Base-by-base conservation (phyloP, 345 rosid genomes). In the Syzygium aqueum region DNA sequence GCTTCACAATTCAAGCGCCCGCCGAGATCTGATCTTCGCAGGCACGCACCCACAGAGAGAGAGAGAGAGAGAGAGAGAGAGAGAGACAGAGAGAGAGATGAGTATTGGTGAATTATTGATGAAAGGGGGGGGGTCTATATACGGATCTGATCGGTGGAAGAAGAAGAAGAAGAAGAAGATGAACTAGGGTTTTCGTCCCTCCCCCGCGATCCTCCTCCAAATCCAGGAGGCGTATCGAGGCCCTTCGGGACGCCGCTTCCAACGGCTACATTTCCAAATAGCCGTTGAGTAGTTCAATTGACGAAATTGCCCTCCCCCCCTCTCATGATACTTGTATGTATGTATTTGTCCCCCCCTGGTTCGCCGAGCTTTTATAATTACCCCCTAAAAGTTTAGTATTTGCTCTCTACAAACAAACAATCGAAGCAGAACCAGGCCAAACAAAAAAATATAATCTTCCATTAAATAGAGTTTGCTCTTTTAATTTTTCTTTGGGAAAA, bases 261-360 rank as follows among this genome's bases (percentile, higher is more conserved):
- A 87, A 87, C 89, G 86, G 89, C 87, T 85, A 83, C 6, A 16
- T 53, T 37, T 54, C 30, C 9, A 82, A 30, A 11, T 87, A 86
- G 89, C 86, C 91, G 91, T 87, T 89, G 88, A 49, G 56, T 2
- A 51, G n/a, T 56, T 43, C 14, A 13, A 27, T 83, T 86, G 89
- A 84, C 91, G 84, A 87, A 40, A 52, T 33, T 84, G 85, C 57
- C 87, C 91, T 67, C 46, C 30, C 77, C 22, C 77, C 43, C 25
- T 27, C 5, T 23, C 12, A 9, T 54, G 7, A 30, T 30, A 16
- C 15, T 8, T 8, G 77, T 65, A n/a, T n/a, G n/a, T n/a, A n/a
- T n/a, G n/a, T n/a, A 65, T 65, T 28, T 15, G 40, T 30, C 77
- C 77, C 43, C 43, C 46, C 46, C 77, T 13, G 37, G 21, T 65